A percentile compares a stretch with the other conserved stretches of the same genome.
Evolutionary conservation across 331 rosid species (phyloP).

Genomic region (Pyracantha coccinea): DNA sequence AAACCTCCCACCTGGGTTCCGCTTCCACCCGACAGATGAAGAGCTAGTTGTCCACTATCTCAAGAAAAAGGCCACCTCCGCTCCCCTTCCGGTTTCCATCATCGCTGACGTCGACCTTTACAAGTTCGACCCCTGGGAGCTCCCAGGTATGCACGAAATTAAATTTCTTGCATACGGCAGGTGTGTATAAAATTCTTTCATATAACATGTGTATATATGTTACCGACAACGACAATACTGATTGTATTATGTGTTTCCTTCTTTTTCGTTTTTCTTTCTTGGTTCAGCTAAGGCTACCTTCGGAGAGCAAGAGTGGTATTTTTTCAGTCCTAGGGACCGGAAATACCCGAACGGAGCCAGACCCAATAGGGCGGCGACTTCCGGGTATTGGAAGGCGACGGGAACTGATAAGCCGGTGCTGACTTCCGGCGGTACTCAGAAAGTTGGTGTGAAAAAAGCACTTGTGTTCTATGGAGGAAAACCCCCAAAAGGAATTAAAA

Average conservation of each 20-base stretch:
- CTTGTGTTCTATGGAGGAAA: conserved; percentile 94
- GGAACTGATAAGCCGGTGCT: conserved; percentile 92
- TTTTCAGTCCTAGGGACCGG: conserved; percentile 87
- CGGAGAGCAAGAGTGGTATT: conserved; percentile 93
- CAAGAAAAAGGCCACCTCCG: conserved; percentile 52
- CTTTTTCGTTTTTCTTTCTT: background rate
- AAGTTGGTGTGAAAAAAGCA: conserved; percentile 89
- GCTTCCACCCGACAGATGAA: conserved; percentile 88
- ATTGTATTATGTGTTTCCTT: background rate
- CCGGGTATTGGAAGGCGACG: conserved; percentile 96
- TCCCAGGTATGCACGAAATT: conserved; percentile 43
- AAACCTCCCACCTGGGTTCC: conserved; percentile 72
- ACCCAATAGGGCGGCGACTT: conserved; percentile 85
- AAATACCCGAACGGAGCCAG: conserved; percentile 92
- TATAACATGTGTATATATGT: background rate
- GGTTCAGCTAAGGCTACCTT: conserved; percentile 74
- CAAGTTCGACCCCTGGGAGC: conserved; percentile 91
- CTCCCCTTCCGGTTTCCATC: conserved; percentile 61
- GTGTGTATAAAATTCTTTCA: background rate
- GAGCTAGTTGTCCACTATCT: conserved; percentile 87
- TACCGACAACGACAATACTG: background rate
- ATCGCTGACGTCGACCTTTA: conserved; percentile 87
- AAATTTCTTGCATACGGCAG: background rate
- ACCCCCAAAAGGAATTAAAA: conserved; percentile 82
- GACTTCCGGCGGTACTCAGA: conserved; percentile 42